Percentiles rank a stretch among this genome's conserved stretches.
These are phyloP conservation scores for Crithidia brevicula DNA, from an alignment of 208 protist species.

Conservation along the genomic window DNA sequence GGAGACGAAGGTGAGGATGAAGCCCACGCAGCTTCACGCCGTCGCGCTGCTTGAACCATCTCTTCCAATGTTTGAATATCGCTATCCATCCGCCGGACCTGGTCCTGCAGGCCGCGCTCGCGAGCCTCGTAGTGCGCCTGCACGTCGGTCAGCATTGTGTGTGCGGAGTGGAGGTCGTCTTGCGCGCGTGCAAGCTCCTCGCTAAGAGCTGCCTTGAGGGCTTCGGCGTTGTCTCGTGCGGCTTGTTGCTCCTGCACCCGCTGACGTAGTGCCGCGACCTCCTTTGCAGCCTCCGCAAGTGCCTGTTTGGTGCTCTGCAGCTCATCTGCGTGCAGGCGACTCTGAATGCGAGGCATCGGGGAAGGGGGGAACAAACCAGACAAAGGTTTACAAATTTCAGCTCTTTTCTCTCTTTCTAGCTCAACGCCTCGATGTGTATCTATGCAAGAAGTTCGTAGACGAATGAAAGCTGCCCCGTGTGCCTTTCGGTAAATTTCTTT, in stretches of 20 bases:
- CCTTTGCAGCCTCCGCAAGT: neutral
- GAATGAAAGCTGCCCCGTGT: too few species aligned
- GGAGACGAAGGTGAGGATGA: neutral
- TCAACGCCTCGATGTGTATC: too few species aligned
- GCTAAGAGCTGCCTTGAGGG: neutral
- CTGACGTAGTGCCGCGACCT: conserved; percentile 22
- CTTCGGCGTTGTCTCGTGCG: neutral
- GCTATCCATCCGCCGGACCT: conserved; percentile 2
- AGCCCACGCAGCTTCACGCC: neutral
- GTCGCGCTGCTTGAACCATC: conserved; percentile 26
- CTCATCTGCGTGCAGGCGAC: conserved; percentile 20
- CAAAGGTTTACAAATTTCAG: too few species aligned
- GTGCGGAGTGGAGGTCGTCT: neutral
- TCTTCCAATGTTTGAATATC: conserved; percentile 19
- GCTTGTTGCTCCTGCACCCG: conserved; percentile 5
- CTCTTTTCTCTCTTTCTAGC: too few species aligned
- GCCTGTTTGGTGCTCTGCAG: conserved; percentile 1
- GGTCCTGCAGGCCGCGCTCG: conserved; percentile 9
- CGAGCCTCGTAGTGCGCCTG: neutral
- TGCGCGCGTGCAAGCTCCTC: conserved; percentile 7
- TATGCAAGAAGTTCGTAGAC: too few species aligned
- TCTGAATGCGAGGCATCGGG: conserved; percentile 22
- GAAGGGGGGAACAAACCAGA: too few species aligned
- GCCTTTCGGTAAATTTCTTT: too few species aligned
- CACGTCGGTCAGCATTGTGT: neutral